A percentile compares a stretch with the other conserved stretches of the same genome.
These are phyloP conservation scores for Pleurotus sapidus DNA, from an alignment of 768 basidiomycete species.

Conservation along the genomic window DNA sequence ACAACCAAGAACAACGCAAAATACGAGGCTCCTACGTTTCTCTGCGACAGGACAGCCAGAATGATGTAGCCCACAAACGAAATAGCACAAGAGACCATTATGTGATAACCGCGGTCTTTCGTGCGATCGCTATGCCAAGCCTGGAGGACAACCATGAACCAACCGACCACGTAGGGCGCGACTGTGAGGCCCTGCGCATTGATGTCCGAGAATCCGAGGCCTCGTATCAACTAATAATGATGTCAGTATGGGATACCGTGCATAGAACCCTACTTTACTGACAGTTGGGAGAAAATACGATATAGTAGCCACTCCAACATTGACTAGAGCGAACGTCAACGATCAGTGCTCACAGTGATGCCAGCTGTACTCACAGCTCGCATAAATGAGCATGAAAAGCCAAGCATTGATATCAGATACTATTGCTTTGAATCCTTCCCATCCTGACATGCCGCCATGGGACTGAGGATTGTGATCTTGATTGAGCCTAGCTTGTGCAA, in stretches of 20 bases:
- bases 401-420: slow-evolving; percentile 48
- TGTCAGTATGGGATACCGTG: not conserved
- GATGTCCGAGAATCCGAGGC: slow-evolving; percentile 53
- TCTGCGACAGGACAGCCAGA: slow-evolving; percentile 47
- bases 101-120: slow-evolving; percentile 51
- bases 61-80: slow-evolving; percentile 54
- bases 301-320: slow-evolving; percentile 53
- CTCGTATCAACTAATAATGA: slow-evolving; percentile 42
- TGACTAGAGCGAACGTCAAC: slow-evolving; percentile 30
- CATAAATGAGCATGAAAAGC: slow-evolving; percentile 49
- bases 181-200: slow-evolving; percentile 58
- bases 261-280: slow-evolving; percentile 7
- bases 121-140: slow-evolving; percentile 55
- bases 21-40: slow-evolving; percentile 51
- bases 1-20: slow-evolving; percentile 57
- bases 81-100: slow-evolving; percentile 44
- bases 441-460: slow-evolving; percentile 56
- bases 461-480: slow-evolving; percentile 55
- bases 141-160: slow-evolving; percentile 53
- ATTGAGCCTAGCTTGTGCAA: slow-evolving; percentile 55
- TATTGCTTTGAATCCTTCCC: slow-evolving; percentile 53
- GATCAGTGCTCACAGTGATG: not conserved
- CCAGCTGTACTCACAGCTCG: slow-evolving; percentile 38
- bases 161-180: slow-evolving; percentile 54
- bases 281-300: slow-evolving; percentile 58